phyloP scores from a whole-genome alignment of 2,329 filamentous ascomycete species.

The Neonectria hederae region DNA sequence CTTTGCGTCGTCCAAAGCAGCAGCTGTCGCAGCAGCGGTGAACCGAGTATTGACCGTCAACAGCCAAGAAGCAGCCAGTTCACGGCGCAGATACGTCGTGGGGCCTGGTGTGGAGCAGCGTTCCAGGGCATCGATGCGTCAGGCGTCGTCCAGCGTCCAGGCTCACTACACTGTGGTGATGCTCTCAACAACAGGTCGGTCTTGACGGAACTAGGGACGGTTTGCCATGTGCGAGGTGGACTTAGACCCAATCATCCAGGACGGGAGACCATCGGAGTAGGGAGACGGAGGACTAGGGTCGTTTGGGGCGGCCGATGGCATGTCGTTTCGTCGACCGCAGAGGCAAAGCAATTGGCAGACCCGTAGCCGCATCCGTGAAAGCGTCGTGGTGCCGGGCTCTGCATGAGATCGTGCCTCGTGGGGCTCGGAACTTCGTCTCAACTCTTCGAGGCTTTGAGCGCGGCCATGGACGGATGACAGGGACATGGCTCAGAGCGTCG shows the following conservation, averaged over 20 bases:
- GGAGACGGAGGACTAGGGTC: slow-evolving; percentile 26
- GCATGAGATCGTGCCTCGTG: slow-evolving; percentile 32
- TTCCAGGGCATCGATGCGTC: slow-evolving; percentile 16
- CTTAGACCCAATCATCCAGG: slow-evolving; percentile 14
- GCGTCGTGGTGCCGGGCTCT: slow-evolving; percentile 22
- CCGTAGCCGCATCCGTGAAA: slow-evolving; percentile 34
- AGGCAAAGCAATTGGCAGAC: slow-evolving; percentile 23
- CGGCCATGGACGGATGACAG: slow-evolving; percentile 10
- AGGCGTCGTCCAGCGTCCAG: slow-evolving; percentile 9
- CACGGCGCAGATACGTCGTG: slow-evolving; percentile 20
- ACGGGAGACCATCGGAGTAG: slow-evolving; percentile 29
- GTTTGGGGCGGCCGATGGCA: slow-evolving; percentile 29
- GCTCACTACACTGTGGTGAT: not conserved
- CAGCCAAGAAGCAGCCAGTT: slow-evolving; percentile 19
- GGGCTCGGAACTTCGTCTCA: slow-evolving; percentile 25
- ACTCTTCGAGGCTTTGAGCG: not conserved
- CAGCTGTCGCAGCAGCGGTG: slow-evolving; percentile 35
- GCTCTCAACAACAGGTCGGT: slow-evolving; percentile 15
- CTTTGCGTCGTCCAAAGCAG: slow-evolving; percentile 27
- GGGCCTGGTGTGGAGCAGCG: slow-evolving; percentile 16
- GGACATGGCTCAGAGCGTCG: slow-evolving; percentile 18
- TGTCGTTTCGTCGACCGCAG: slow-evolving; percentile 24
- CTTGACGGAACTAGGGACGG: slow-evolving; percentile 13
- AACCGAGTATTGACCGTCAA: slow-evolving; percentile 23
- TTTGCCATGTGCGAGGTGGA: slow-evolving; percentile 29